These are phyloP conservation scores for Wallacemonas sp. DNA, from an alignment of 208 protist genomes.

Conservation along the genomic window DNA sequence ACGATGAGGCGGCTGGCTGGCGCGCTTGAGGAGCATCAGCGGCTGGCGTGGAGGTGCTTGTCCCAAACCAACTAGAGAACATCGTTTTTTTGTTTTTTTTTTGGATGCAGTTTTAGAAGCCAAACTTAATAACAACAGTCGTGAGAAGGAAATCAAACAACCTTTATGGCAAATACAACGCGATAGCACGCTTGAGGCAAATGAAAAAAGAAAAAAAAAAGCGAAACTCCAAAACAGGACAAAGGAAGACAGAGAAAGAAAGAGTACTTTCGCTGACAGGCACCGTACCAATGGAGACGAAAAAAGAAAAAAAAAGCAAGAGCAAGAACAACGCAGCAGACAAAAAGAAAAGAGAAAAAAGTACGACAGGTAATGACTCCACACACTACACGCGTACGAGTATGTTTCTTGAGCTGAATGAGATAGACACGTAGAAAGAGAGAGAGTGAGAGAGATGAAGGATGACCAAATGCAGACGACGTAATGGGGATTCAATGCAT, in stretches of 20 bases:
- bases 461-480: too few relatives aligned
- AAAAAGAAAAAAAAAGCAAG: constrained; percentile 17
- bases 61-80: neutral
- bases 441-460: too few relatives aligned
- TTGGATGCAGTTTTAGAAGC: neutral
- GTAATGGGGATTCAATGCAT: too few relatives aligned
- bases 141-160: constrained; percentile 7
- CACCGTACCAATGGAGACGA: neutral
- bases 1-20: neutral
- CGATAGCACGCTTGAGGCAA: neutral
- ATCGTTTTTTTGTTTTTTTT: neutral
- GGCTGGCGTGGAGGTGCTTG: neutral
- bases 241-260: neutral
- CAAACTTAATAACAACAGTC: constrained; percentile 8
- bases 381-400: too few relatives aligned
- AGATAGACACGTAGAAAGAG: too few relatives aligned
- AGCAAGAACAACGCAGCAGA: constrained; percentile 1
- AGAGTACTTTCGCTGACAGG: neutral
- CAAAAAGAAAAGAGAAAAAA: neutral
- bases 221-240: constrained; percentile 13
- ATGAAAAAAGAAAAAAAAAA: constrained; percentile 4
- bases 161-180: neutral
- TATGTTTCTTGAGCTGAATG: too few relatives aligned
- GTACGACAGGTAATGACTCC: too few relatives aligned
- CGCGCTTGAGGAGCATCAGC: neutral